Base-by-base conservation (phyloP, 768 basidiomycete species). In the Trametopsis cervina region DNA sequence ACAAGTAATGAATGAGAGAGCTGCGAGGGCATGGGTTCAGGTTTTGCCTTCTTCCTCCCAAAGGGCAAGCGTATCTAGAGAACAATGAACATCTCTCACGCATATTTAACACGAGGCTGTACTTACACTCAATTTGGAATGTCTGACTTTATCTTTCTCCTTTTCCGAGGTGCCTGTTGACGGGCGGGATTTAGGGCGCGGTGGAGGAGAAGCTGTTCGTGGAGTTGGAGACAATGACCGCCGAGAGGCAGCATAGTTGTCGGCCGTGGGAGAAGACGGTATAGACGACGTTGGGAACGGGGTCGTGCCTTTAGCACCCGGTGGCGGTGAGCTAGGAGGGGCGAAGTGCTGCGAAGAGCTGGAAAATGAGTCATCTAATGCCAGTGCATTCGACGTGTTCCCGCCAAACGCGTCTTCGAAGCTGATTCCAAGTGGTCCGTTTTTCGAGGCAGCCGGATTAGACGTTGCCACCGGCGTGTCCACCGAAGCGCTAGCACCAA, bases 51-150 rank as follows among this genome's bases (percentile, higher is more conserved):
- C 68, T 75, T 85, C 66, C 74, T 81, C 27, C 81, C 80, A 58
- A 91, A 91, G 0, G 86, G 87, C 50, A 91, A 64, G 46, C 85
- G 88, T 54, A 91, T 76, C 88, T 84, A 52, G 23, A 43, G 42
- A 17, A 58, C 18, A 41, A 47, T 54, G 27, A 50, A 26, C 51
- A 26, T 47, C 38, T 23, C 39, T 13, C 23, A 13, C 44, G 26
- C 13, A 40, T 4, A 22, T 20, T 29, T 24, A 1, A 55, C 22
- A 51, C 42, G 7, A 40, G 43, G 38, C 24, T 39, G 29, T 51
- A 76, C 85, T 69, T 67, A 89, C 88, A 54, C 85, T 90, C 45
- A 89, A 68, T 62, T 87, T 87, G 23, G 86, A 87, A 55, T 79
- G 78, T 51, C 81, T 75, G 42, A 74, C 63, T 1, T 69, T 57